Percentiles rank a stretch among this genome's conserved stretches.
phyloP scores from a whole-genome alignment of 441 rosid species.

The Gossypium schwendimanii region DNA sequence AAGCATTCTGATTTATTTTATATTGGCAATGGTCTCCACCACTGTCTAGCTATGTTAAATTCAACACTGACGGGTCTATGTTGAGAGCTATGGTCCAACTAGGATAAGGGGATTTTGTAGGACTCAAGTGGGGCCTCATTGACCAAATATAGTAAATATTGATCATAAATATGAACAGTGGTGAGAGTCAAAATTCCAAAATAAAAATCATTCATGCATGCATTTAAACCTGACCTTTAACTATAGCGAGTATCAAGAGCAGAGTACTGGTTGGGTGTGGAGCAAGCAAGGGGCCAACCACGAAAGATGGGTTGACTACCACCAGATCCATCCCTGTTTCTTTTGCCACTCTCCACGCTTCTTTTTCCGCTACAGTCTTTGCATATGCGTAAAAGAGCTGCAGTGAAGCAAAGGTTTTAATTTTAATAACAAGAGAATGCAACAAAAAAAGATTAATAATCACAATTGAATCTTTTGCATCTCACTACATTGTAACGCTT shows the following conservation, averaged over 20 bases:
- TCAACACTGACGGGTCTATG: too few relatives aligned
- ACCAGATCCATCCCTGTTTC: conserved; percentile 60
- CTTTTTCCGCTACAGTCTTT: conserved; percentile 60
- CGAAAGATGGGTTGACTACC: conserved; percentile 63
- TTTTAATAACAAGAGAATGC: background rate
- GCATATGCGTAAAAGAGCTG: conserved; percentile 73
- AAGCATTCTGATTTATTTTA: too few relatives aligned
- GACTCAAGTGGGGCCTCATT: too few relatives aligned
- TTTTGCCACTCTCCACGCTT: conserved; percentile 64
- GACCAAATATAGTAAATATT: too few relatives aligned
- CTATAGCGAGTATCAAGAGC: conserved; percentile 28
- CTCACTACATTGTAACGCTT: conserved; percentile 42
- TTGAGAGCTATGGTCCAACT: too few relatives aligned
- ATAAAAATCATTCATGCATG: background rate
- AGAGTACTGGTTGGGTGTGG: conserved; percentile 70
- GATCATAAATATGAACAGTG: too few relatives aligned
- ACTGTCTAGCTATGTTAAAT: too few relatives aligned
- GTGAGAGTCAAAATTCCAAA: too few relatives aligned
- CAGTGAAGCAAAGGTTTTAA: background rate
- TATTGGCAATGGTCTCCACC: too few relatives aligned
- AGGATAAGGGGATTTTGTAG: too few relatives aligned
- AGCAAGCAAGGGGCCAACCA: conserved; percentile 61
- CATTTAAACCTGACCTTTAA: conserved; percentile 44
- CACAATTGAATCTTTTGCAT: background rate
- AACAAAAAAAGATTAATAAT: background rate